phyloP scores from a whole-genome alignment of 495 filamentous ascomycete genomes.

The Haplographium delicatum region DNA sequence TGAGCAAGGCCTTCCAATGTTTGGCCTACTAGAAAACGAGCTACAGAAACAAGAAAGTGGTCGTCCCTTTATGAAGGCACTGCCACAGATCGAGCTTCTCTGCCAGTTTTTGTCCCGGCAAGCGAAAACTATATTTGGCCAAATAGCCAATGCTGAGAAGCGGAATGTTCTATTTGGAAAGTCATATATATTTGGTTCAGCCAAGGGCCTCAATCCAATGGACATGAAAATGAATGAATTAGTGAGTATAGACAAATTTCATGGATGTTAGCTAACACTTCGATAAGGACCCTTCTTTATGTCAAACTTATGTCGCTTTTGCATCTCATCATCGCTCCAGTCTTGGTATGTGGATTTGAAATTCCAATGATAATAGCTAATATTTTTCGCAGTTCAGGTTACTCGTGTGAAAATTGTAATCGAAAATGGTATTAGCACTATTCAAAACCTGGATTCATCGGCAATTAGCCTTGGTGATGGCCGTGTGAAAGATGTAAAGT shows the following conservation, averaged over 20 bases:
- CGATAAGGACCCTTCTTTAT: conserved; percentile 27
- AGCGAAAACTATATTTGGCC: conserved; percentile 38
- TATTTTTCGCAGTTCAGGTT: conserved; percentile 37
- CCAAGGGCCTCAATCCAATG: conserved; percentile 26
- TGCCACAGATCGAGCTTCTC: conserved; percentile 41
- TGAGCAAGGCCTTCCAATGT: conserved; percentile 31
- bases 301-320: conserved; percentile 33
- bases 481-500: conserved; percentile 43
- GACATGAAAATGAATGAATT: conserved; percentile 25
- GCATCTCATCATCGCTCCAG: conserved; percentile 17
- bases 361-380: conserved; percentile 1
- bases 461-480: conserved; percentile 35
- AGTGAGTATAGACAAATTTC: conserved; percentile 2
- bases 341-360: background rate
- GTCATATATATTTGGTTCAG: conserved; percentile 32
- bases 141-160: conserved; percentile 51
- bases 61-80: conserved; percentile 31
- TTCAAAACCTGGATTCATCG: conserved; percentile 27
- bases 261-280: background rate
- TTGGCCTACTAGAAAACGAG: conserved; percentile 42
- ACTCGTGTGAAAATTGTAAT: conserved; percentile 35
- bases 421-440: conserved; percentile 38
- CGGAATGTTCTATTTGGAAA: conserved; percentile 48
- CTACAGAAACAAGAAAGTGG: conserved; percentile 38
- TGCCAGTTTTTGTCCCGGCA: conserved; percentile 36